Evolutionary conservation across 2,329 filamentous ascomycete genomes (phyloP).

Genomic region (Podosphaera fusca): DNA sequence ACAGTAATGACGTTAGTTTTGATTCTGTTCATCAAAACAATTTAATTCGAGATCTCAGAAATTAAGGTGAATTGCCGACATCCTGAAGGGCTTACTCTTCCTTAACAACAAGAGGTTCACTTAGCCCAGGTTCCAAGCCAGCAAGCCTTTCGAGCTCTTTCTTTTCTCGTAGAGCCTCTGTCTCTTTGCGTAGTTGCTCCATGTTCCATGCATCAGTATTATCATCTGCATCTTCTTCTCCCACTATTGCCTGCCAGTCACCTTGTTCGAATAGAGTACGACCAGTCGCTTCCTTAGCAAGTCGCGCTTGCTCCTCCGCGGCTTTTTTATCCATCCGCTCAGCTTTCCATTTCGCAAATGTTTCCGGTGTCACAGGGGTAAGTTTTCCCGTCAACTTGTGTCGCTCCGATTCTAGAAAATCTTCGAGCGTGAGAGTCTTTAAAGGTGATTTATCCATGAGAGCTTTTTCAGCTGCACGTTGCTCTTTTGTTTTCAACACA

Average conservation of each 20-base stretch:
- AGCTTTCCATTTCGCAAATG: constrained; percentile 94
- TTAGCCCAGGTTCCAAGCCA: neutral
- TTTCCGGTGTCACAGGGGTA: constrained; percentile 81
- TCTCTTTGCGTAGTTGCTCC: constrained; percentile 63
- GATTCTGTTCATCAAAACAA: too few relatives aligned
- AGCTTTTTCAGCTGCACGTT: constrained; percentile 85
- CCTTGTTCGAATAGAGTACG: constrained; percentile 91
- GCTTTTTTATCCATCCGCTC: constrained; percentile 86
- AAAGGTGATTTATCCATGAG: constrained; percentile 87
- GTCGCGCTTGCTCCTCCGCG: constrained; percentile 71
- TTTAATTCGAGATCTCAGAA: too few relatives aligned
- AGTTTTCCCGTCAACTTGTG: constrained; percentile 82
- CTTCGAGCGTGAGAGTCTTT: constrained; percentile 83
- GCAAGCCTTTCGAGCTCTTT: constrained; percentile 53
- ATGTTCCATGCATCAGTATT: constrained; percentile 46
- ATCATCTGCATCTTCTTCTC: constrained; percentile 28
- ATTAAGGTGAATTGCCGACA: too few relatives aligned
- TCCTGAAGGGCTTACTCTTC: too few relatives aligned
- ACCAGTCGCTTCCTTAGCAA: constrained; percentile 87
- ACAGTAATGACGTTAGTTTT: too few relatives aligned
- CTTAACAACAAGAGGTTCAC: too few relatives aligned
- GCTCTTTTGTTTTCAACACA: constrained; percentile 92
- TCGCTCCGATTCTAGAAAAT: constrained; percentile 88
- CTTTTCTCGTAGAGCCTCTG: constrained; percentile 46
- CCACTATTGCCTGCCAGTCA: constrained; percentile 45